Evolutionary conservation across 805 yeast genomes (phyloP), one percentile per base, ranked within the genome.

Genomic region (Ogataea paradorogensis): DNA sequence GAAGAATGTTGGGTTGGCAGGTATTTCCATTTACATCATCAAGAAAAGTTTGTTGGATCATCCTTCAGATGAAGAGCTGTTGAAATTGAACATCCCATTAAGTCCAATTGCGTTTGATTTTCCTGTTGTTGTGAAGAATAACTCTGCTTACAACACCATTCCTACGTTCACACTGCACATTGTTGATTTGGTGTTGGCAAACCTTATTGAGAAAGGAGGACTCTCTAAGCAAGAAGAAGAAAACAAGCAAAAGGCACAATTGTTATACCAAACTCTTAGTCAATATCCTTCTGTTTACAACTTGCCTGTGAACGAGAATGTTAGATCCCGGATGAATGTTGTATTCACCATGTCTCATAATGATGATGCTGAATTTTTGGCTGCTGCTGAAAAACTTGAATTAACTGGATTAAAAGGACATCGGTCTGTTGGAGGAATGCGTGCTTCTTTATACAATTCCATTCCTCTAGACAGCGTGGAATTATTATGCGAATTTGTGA

Each of bases 1-100:
- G 67, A 93, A 93, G 67, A 93, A 93, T 63, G 88, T 93, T 58
- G 99, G 99, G 40, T 70, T 93, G 58, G 97, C 99, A 8, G 99
- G 99, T 27, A 77, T 93, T 49, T 84, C 97, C 11, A 73, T 93
- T 47, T 91, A 89, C 63, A 91, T 93, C 55, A 82, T 90, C 64
- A 88, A 86, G 65, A 91, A 89, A 62, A 58, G 81, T 1, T 72
- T 93, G 40, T 66, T 93, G 20, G 84, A 80, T 20, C 78, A 78
- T 48, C 79, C 88, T 3, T 51, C 78, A 2, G 85, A 79, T 48
- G 82, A 69, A 1, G 80, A 79, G 50, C 69, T 89, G 52, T 69
- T 61, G 30, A 65, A 67, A 26, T 66, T 80, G 36, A 76, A 76
- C 13, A 61, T 87, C n/a, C 95, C 96, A 9, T 66, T 90, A 43